Evolutionary conservation across 805 yeast genomes (phyloP), one percentile per base, ranked within the genome.

Genomic region (Yarrowia bubula): DNA sequence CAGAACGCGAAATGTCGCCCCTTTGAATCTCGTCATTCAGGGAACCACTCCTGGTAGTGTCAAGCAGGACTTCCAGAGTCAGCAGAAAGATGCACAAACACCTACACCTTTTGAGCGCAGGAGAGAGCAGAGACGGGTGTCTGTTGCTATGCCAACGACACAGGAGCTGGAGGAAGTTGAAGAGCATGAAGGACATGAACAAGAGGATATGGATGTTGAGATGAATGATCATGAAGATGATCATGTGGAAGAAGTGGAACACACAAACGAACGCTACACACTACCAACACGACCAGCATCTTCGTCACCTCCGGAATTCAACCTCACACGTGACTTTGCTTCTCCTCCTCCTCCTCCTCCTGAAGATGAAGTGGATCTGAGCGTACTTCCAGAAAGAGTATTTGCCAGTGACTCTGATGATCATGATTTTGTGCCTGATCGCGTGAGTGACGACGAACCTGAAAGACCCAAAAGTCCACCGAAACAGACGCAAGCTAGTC

Each of bases 1-100:
- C 33, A 51, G 58, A 35, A 43, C 64, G 43, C 51, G 64, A 18
- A 43, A 37, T 43, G 51, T 58, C n/a, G 64, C 51, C n/a, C 64
- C 64, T 1, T 15, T 58, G 22, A 58, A 58, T 1, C 22, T 58
- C n/a, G 51, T 58, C 9, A 58, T 58, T 18, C 33, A 58, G 13
- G 61, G 61, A 15, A 55, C 46, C 13, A 55, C 61, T 7, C 61
- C 61, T 3, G 61, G 47, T 1, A 41, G 61, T n/a, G 11, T 10
- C 53, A 3, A 15, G n/a, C 2, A 18, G 14, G 8, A 28, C 51
- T 7, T 55, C 22, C 61, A 39, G 13, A 31, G 47, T 2, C 15
- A 41, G 8, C 61, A 55, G 22, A 18, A 31, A n/a, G 61, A 41
- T 15, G 47, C 38, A 1, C 35, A 55, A 18, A 55, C 61, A 3